phyloP scores from a whole-genome alignment of 164 flowering plant genomes.

The Pachysandra terminalis region DNA sequence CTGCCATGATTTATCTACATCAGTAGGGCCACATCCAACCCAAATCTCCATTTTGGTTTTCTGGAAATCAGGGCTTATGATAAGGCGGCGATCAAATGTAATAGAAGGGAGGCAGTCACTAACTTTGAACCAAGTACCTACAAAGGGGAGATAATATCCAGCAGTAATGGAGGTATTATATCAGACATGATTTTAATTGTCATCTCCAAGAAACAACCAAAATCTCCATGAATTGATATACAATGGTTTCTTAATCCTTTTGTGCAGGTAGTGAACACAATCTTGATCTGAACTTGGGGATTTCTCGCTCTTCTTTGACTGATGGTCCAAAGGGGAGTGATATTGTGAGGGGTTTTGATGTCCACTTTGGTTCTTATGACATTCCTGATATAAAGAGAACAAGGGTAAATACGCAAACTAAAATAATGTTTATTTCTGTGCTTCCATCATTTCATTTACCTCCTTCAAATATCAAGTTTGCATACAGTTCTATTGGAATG shows the following conservation, averaged over 20 bases:
- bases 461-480: not conserved
- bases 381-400: slow-evolving; percentile 25
- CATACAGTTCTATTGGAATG: too few species aligned
- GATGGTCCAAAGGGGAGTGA: slow-evolving; percentile 31
- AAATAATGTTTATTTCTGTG: not conserved
- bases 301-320: slow-evolving; percentile 37
- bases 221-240: not conserved
- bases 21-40: slow-evolving; percentile 39
- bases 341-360: slow-evolving; percentile 19
- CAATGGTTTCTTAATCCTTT: slow-evolving; percentile 2
- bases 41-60: slow-evolving; percentile 38
- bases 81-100: slow-evolving; percentile 85
- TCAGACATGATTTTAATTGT: not conserved
- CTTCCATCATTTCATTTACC: not conserved
- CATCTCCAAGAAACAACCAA: not conserved
- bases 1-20: slow-evolving; percentile 33
- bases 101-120: slow-evolving; percentile 90
- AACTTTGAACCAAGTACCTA: slow-evolving; percentile 82
- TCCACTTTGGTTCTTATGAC: slow-evolving; percentile 29
- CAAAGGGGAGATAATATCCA: slow-evolving; percentile 45
- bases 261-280: slow-evolving; percentile 36
- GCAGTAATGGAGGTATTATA: slow-evolving; percentile 42
- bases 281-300: slow-evolving; percentile 69
- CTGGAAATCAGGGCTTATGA: slow-evolving; percentile 90
- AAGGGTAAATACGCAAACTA: slow-evolving; percentile 32